Evolutionary conservation across 305 asterid genomes (phyloP).

Genomic region (Salvia sclarea): DNA sequence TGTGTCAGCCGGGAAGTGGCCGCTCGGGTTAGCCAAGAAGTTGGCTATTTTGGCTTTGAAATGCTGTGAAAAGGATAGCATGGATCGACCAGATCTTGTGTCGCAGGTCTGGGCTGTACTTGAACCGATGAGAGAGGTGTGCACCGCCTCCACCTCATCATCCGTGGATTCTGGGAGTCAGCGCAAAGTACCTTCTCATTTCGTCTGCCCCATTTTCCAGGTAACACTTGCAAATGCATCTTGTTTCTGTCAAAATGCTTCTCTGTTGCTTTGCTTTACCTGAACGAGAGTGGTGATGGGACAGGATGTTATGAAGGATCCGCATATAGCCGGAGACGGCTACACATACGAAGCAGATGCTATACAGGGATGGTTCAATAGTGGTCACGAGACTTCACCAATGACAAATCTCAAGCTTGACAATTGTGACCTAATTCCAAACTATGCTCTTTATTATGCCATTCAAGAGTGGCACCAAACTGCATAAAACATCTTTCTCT

Average conservation of each 20-base stretch:
- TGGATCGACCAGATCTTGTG: conserved; percentile 62
- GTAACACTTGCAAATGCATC: conserved; percentile 41
- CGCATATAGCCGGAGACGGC: conserved; percentile 89
- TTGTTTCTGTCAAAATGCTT: not conserved
- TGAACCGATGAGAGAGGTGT: conserved; percentile 58
- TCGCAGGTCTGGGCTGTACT: conserved; percentile 60
- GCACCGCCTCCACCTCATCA: conserved; percentile 43
- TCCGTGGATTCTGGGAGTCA: conserved; percentile 45
- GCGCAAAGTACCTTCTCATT: conserved; percentile 68
- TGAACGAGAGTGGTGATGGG: conserved; percentile 13
- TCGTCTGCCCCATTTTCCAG: conserved; percentile 87
- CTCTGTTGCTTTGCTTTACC: not conserved
- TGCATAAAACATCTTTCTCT: conserved; percentile 11
- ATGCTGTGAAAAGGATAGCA: conserved; percentile 59
- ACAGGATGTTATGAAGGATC: conserved; percentile 96
- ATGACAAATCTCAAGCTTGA: conserved; percentile 90
- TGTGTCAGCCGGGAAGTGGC: conserved; percentile 88
- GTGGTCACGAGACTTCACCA: conserved; percentile 89
- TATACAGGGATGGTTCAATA: conserved; percentile 80
- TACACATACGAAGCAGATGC: conserved; percentile 94
- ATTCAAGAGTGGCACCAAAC: conserved; percentile 91
- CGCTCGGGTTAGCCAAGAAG: conserved; percentile 48
- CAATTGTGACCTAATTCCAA: conserved; percentile 76
- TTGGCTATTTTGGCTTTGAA: conserved; percentile 63
- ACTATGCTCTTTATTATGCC: conserved; percentile 83